Base-by-base conservation (phyloP, 192 early-diverging fungal species). In the Coemansia sp. region DNA sequence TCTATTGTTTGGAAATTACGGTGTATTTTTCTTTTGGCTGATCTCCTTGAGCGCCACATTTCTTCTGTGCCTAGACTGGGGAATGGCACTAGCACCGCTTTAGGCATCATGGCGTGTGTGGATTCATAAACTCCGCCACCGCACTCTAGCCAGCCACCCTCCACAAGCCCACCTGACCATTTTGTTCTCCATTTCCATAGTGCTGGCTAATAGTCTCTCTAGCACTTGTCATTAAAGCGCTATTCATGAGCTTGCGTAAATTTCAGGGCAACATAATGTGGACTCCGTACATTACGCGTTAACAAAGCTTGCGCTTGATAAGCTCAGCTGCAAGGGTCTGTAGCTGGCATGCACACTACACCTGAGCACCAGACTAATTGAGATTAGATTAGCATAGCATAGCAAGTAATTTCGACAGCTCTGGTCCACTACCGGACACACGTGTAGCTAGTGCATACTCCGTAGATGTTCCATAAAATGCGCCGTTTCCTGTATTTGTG, bases 81-180 rank as follows among this genome's bases (percentile, higher is more conserved):
- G 18, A 45, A 20, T 45, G 20, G 7, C 7, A 1, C 42, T 14
- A 45, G 18, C 50, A 14, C 26, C 6, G 28, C 14, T 28, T 31
- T 16, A 26, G 24, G 26, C 5, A n/a, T 31, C 50, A 31, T 53
- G 50, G 24, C 10, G 5, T 53, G 13, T 28, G 50, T 33, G 23
- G 50, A 53, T 53, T 53, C 50, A 53, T n/a, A 53, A 28, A 7
- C 50, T 1, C 50, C 24, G 50, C 50, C 50, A 53, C 57, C 13
- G 0, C 56, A 58, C 56, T 7, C 11, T 26, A 53, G 11, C 50
- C 50, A 21, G 42, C 50, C 24, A 26, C 24, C 14, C 48, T 51
- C 48, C 23, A 51, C 24, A 16, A 10, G 8, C 23, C 26, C 48
- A 51, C 11, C 11, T 51, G 42, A 45, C 16, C 4, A 14, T 2